phyloP scores from a whole-genome alignment of 2,329 filamentous ascomycete species.

The Diaporthe sp. region DNA sequence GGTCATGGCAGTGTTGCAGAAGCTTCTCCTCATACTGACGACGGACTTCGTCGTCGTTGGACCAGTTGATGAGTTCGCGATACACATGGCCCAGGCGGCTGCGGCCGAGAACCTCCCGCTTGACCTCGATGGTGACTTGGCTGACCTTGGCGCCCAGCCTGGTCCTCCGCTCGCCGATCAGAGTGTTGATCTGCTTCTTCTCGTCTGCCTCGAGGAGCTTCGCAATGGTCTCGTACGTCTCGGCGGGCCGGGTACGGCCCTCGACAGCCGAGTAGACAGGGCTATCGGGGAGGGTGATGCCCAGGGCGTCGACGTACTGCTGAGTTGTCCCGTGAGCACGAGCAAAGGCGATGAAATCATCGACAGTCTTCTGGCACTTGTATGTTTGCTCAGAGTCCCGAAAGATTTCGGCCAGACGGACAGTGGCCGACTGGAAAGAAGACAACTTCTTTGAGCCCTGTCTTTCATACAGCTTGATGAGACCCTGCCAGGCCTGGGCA shows the following conservation, averaged over 20 bases:
- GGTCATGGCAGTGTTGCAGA: slow-evolving; percentile 82
- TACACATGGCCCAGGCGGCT: slow-evolving; percentile 87
- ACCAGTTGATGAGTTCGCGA: slow-evolving; percentile 88
- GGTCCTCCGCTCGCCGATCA: slow-evolving; percentile 90
- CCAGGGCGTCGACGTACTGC: slow-evolving; percentile 82
- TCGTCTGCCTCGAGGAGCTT: slow-evolving; percentile 88
- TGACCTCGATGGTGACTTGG: slow-evolving; percentile 88
- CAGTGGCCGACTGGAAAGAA: slow-evolving; percentile 78
- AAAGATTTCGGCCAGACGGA: slow-evolving; percentile 81
- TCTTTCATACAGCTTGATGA: slow-evolving; percentile 86
- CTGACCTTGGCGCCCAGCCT: slow-evolving; percentile 85
- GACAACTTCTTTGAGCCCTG: slow-evolving; percentile 76
- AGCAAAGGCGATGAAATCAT: slow-evolving; percentile 82
- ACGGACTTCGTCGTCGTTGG: slow-evolving; percentile 83
- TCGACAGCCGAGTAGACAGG: slow-evolving; percentile 85
- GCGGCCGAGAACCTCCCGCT: slow-evolving; percentile 80
- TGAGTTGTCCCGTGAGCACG: slow-evolving; percentile 76
- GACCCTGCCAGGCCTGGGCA: slow-evolving; percentile 88
- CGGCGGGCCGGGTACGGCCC: slow-evolving; percentile 81
- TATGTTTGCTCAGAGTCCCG: slow-evolving; percentile 72
- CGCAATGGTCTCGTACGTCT: slow-evolving; percentile 84
- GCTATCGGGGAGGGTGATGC: slow-evolving; percentile 81
- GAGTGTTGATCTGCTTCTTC: slow-evolving; percentile 86
- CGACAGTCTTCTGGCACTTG: slow-evolving; percentile 74
- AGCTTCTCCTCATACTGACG: slow-evolving; percentile 92